These are phyloP conservation scores for Pichia pseudocactophila DNA, from an alignment of 805 yeast species.

Conservation along the genomic window DNA sequence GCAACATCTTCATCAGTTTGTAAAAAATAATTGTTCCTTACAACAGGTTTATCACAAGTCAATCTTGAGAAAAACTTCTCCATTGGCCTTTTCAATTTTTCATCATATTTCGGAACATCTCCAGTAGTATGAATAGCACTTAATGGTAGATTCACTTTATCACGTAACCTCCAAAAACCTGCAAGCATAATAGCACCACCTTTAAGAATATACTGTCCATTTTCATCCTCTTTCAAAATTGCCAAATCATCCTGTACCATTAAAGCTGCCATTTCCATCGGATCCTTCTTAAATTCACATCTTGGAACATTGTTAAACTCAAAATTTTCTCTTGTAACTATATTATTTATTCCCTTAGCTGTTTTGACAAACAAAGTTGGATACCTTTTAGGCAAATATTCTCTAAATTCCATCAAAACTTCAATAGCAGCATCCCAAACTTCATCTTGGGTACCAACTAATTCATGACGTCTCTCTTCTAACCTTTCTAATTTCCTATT, in stretches of 20 bases:
- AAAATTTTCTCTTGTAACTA: slow-evolving; percentile 46
- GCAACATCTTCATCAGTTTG: slow-evolving; percentile 56
- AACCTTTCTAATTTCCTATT: slow-evolving; percentile 42
- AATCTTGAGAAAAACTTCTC: slow-evolving; percentile 53
- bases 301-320: slow-evolving; percentile 24
- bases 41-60: slow-evolving; percentile 54
- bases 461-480: slow-evolving; percentile 35
- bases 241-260: slow-evolving; percentile 62
- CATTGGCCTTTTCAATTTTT: slow-evolving; percentile 53
- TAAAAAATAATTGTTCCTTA: slow-evolving; percentile 55
- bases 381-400: slow-evolving; percentile 47
- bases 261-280: slow-evolving; percentile 48
- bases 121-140: slow-evolving; percentile 55
- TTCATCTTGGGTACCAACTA: slow-evolving; percentile 42
- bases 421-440: slow-evolving; percentile 51
- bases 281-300: slow-evolving; percentile 38
- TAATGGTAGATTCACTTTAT: slow-evolving; percentile 48
- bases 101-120: slow-evolving; percentile 57
- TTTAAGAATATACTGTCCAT: slow-evolving; percentile 48
- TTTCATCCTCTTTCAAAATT: slow-evolving; percentile 49
- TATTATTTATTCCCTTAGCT: slow-evolving; percentile 38
- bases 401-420: slow-evolving; percentile 42
- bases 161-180: slow-evolving; percentile 61
- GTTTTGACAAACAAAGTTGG: slow-evolving; percentile 44
- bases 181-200: slow-evolving; percentile 59